Evolutionary conservation across 2,329 filamentous ascomycete species (phyloP).

Genomic region (Apiospora hydei): DNA sequence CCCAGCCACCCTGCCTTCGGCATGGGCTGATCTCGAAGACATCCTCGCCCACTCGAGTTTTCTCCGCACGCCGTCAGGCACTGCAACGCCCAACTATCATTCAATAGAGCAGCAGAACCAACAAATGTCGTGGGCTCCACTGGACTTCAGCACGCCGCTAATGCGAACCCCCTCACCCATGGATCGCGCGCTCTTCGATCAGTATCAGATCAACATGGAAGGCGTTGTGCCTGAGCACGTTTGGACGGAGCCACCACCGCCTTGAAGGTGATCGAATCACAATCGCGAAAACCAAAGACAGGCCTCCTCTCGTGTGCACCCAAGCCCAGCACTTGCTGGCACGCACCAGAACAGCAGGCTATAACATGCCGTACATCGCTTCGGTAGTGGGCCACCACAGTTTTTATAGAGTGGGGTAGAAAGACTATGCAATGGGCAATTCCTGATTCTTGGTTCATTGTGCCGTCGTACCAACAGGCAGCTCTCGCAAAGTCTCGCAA

Average conservation of each 20-base stretch:
- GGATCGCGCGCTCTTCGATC: constrained; percentile 26
- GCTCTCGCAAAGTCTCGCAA: neutral
- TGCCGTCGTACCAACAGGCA: neutral
- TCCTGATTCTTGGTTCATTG: constrained; percentile 6
- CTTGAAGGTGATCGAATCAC: neutral
- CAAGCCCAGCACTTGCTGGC: neutral
- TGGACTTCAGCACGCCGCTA: constrained; percentile 28
- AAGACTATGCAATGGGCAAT: neutral
- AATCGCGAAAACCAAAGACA: neutral
- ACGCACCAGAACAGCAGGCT: neutral
- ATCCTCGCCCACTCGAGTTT: constrained; percentile 25
- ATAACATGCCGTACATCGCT: neutral
- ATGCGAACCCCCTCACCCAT: constrained; percentile 29
- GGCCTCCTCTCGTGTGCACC: neutral
- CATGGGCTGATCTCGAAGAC: constrained; percentile 30
- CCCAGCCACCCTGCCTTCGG: constrained; percentile 22
- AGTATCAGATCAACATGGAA: constrained; percentile 10
- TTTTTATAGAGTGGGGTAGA: constrained; percentile 4
- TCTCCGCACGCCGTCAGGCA: constrained; percentile 21
- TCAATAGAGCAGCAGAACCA: constrained; percentile 28
- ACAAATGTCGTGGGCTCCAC: constrained; percentile 28
- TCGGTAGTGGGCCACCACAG: constrained; percentile 1
- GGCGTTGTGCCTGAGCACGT: neutral
- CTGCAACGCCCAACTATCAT: constrained; percentile 25
- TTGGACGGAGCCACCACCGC: constrained; percentile 1